Evolutionary conservation across 441 rosid genomes (phyloP), one percentile per base, ranked within the genome.

Genomic region (Bruguiera hainesii): DNA sequence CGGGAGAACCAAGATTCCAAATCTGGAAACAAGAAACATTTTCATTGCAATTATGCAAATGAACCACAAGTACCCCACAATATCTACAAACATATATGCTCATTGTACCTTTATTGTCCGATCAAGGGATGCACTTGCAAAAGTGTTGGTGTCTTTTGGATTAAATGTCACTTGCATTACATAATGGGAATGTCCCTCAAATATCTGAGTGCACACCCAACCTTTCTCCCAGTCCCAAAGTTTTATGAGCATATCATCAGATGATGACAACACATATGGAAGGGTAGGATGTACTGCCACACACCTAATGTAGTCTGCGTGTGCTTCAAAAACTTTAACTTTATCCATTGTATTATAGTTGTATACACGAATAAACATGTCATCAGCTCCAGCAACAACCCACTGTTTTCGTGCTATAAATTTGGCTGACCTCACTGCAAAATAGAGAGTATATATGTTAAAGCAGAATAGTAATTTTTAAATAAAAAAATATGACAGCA

Each of bases 221-320:
- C 80, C 90, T 72, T 93, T 93, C 72, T 89, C 97, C 98, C 96
- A 89, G 56, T 93, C 95, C 98, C 97, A 93, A 59, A 89, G 87
- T 79, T 93, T 93, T 67, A 93, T 85, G 70, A 89, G 94, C 90
- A 85, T 93, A 78, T 93, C 98, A 82, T 93, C 97, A 3, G 97
- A 93, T 49, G 96, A 75, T 28, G 97, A 90, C 73, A 93, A 61
- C 68, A 91, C 79, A 60, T 79, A 85, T 4, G 93, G 97, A 66
- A 84, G 87, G 28, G 86, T 82, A 21, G 91, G 93, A 71, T 91
- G 97, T 66, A 90, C 85, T 52, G 86, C 84, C 75, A 93, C 79
- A 39, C 87, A 84, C 78, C 98, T 80, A 68, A 91, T 88, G 76
- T 67, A 91, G 77, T 91, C 97, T 60, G 83, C 81, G 75, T 93